Base-by-base conservation (phyloP, 768 basidiomycete genomes). In the Mycena capillaripes region DNA sequence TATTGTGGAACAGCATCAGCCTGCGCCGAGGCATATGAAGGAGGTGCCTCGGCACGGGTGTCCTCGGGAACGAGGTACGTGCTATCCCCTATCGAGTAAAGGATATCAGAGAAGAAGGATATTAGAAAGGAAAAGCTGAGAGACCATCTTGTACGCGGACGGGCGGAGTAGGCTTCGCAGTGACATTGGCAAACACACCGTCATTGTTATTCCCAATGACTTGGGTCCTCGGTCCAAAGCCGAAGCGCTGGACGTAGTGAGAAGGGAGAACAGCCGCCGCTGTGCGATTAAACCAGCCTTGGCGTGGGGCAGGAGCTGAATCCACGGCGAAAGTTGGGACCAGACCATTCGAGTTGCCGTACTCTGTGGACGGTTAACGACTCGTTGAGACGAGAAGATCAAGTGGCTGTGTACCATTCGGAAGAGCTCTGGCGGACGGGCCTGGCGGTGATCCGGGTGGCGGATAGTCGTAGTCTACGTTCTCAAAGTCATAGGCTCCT, bases 1-100 rank as follows among this genome's bases (percentile, higher is more conserved):
- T 99, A 99, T 1, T 97, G 95, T 5, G 98, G 98, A 9, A 96
- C 97, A n/a, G 96, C 91, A 81, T 99, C 98, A 19, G 94, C 92
- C 79, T 97, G 92, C 12, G 98, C 98, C 34, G 91, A 87, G 17
- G 95, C 92, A 81, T 99, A 99, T 10, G 97, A 94, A 1, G 98
- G 98, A 6, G 97, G 96, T 0, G 92, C 91, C 69, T 97, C 93
- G 68, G 93, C 90, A 76, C 93, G 89, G 9, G 90, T 82, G 59
- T 96, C 93, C 81, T 98, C 97, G 9, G 96, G 96, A 44, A 93
- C 92, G 74, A 92, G 82, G 79, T 87, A 91, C n/a, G 87, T 90
- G 77, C 89, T 89, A 70, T 94, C 93, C 36, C 92, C 94, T 94
- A 16, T 40, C n/a, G 16, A 23, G 30, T 27, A n/a, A 23, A 58